These are phyloP conservation scores for Cyanidiococcus yangmingshanensis DNA, from an alignment of 23 red algal genomes.

Conservation along the genomic window DNA sequence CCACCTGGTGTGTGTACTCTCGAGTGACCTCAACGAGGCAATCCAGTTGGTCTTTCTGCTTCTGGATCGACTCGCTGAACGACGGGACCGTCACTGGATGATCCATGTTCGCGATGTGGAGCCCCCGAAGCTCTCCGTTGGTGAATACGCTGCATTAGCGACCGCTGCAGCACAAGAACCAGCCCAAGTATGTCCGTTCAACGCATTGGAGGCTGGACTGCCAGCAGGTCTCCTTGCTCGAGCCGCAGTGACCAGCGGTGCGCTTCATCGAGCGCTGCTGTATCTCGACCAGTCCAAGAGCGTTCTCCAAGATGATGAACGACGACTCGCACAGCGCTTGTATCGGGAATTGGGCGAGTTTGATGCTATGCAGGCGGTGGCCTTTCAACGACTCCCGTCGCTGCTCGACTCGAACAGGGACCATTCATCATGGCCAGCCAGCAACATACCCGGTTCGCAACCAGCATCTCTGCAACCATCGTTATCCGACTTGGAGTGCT, in stretches of 20 bases:
- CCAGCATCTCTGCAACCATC: neutral
- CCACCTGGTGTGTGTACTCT: slow-evolving; percentile 10
- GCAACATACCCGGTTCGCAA: no score
- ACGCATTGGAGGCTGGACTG: slow-evolving; percentile 3
- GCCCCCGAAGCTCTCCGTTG: neutral
- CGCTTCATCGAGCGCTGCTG: slow-evolving; percentile 50
- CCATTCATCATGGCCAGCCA: no score
- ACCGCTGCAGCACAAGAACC: slow-evolving; percentile 12
- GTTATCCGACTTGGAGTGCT: neutral
- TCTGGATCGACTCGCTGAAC: slow-evolving; percentile 39
- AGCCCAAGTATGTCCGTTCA: slow-evolving; percentile 2
- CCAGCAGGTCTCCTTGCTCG: slow-evolving; percentile 30
- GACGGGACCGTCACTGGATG: slow-evolving; percentile 35
- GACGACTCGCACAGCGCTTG: neutral
- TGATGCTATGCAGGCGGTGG: slow-evolving; percentile 46
- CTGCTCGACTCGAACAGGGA: neutral
- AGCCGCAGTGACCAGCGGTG: slow-evolving; percentile 36
- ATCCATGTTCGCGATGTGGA: neutral
- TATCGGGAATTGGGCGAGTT: slow-evolving; percentile 18
- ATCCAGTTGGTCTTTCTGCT: slow-evolving; percentile 47
- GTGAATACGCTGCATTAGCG: neutral
- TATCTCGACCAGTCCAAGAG: slow-evolving; percentile 47
- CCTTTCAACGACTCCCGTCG: neutral
- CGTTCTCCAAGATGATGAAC: neutral
- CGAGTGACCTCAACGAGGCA: slow-evolving; percentile 21